These are phyloP conservation scores for Pichia deserticola DNA, from an alignment of 805 yeast species.

Conservation along the genomic window DNA sequence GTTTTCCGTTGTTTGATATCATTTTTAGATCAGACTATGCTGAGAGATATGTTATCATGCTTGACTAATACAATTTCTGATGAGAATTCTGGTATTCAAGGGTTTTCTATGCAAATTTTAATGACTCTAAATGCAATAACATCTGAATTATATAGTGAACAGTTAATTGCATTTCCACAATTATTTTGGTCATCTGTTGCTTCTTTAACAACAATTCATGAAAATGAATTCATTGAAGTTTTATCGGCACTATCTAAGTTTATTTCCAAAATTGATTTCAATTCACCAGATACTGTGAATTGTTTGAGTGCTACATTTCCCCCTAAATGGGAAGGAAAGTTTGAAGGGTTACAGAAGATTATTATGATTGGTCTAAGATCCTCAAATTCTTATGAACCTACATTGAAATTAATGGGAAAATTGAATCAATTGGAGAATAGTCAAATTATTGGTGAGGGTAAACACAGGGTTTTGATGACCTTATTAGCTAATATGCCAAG, in stretches of 20 bases:
- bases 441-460: conserved; percentile 68
- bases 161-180: conserved; percentile 82
- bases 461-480: conserved; percentile 61
- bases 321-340: conserved; percentile 90
- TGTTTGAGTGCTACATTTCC: conserved; percentile 85
- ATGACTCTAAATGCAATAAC: conserved; percentile 93
- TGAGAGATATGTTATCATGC: conserved; percentile 89
- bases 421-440: conserved; percentile 61
- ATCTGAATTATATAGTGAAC: conserved; percentile 73
- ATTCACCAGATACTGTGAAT: conserved; percentile 76
- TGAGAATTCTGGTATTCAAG: conserved; percentile 82
- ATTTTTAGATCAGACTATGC: conserved; percentile 77
- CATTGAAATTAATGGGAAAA: conserved; percentile 66
- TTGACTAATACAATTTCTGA: conserved; percentile 91
- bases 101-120: conserved; percentile 92
- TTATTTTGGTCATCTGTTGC: conserved; percentile 95
- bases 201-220: conserved; percentile 81
- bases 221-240: conserved; percentile 86
- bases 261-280: conserved; percentile 78
- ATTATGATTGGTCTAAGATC: conserved; percentile 82
- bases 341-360: conserved; percentile 78
- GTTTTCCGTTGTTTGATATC: conserved; percentile 78
- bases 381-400: conserved; percentile 67
- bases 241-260: conserved; percentile 76
- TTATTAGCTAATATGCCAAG: conserved; percentile 77